phyloP scores from a whole-genome alignment of 495 filamentous ascomycete species.

The Tuber umbilicatum region DNA sequence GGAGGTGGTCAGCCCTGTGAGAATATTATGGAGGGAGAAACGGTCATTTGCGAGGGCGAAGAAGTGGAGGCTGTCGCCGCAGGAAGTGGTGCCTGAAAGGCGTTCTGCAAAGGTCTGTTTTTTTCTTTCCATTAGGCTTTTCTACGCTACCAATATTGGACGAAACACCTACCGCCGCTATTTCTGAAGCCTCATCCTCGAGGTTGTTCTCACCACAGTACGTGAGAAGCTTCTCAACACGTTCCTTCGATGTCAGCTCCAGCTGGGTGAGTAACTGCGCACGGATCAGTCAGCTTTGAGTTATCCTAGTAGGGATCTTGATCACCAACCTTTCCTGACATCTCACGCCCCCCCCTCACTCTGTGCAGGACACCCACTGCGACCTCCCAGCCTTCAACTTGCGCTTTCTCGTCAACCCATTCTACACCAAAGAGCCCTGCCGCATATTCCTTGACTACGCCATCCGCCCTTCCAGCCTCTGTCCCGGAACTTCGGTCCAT shows the following conservation, averaged over 20 bases:
- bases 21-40: slow-evolving; percentile 23
- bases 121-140: not conserved
- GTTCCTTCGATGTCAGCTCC: slow-evolving; percentile 31
- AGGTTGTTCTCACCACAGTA: slow-evolving; percentile 35
- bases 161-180: slow-evolving; percentile 24
- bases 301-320: not conserved
- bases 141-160: not conserved
- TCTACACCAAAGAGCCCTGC: slow-evolving; percentile 35
- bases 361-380: slow-evolving; percentile 32
- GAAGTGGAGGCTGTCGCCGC: slow-evolving; percentile 38
- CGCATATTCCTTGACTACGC: slow-evolving; percentile 29
- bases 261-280: slow-evolving; percentile 33
- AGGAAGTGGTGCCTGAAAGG: slow-evolving; percentile 30
- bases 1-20: slow-evolving; percentile 26
- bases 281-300: slow-evolving; percentile 4
- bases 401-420: slow-evolving; percentile 33
- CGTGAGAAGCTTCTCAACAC: slow-evolving; percentile 36
- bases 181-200: slow-evolving; percentile 26
- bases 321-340: slow-evolving; percentile 32
- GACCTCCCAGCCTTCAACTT: slow-evolving; percentile 41
- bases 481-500: slow-evolving; percentile 6
- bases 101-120: slow-evolving; percentile 34
- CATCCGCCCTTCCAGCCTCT: slow-evolving; percentile 26
- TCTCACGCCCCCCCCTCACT: slow-evolving; percentile 25
- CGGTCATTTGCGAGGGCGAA: slow-evolving; percentile 36